These are phyloP conservation scores for Plectosphaerella sp. DNA, from an alignment of 2,329 filamentous ascomycete genomes.

Conservation along the genomic window DNA sequence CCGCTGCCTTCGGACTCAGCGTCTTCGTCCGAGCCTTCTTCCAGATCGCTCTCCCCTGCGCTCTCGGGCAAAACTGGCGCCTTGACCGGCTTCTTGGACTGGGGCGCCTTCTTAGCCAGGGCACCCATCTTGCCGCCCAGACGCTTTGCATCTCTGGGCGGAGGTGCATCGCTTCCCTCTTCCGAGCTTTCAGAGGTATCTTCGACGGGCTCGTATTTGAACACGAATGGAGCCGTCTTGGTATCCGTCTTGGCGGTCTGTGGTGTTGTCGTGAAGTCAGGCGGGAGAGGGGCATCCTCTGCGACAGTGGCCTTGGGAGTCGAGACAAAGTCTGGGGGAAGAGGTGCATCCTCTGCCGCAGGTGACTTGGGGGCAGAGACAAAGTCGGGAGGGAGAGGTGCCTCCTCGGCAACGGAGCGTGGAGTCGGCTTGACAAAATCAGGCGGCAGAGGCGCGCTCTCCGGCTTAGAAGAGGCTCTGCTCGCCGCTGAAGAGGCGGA, in stretches of 20 bases:
- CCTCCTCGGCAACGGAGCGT: slow-evolving; percentile 7
- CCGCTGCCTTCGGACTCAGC: slow-evolving; percentile 55
- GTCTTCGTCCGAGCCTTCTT: slow-evolving; percentile 39
- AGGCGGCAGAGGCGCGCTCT: slow-evolving; percentile 10
- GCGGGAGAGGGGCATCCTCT: slow-evolving; percentile 24
- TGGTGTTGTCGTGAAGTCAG: slow-evolving; percentile 29
- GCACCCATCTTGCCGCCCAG: slow-evolving; percentile 33
- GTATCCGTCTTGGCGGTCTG: slow-evolving; percentile 20
- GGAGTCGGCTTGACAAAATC: slow-evolving; percentile 14
- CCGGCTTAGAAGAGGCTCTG: slow-evolving; percentile 18
- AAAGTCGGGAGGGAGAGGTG: slow-evolving; percentile 29
- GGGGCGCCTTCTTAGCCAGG: neutral
- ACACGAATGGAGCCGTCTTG: neutral
- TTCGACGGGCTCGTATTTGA: neutral
- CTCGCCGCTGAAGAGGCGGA: slow-evolving; percentile 44
- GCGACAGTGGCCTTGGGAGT: slow-evolving; percentile 20
- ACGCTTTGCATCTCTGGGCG: slow-evolving; percentile 29
- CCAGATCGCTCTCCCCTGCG: slow-evolving; percentile 20
- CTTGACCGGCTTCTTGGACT: slow-evolving; percentile 15
- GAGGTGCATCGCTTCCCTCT: slow-evolving; percentile 28
- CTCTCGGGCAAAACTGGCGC: slow-evolving; percentile 11
- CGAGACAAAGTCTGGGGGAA: slow-evolving; percentile 29
- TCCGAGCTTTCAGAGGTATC: slow-evolving; percentile 18
- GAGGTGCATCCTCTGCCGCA: slow-evolving; percentile 16
- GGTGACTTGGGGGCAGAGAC: slow-evolving; percentile 18